A percentile compares a stretch with the other conserved stretches of the same genome.
Conservation (phyloP, 805 yeast species). For the Wickerhamomyces ciferrii region DNA sequence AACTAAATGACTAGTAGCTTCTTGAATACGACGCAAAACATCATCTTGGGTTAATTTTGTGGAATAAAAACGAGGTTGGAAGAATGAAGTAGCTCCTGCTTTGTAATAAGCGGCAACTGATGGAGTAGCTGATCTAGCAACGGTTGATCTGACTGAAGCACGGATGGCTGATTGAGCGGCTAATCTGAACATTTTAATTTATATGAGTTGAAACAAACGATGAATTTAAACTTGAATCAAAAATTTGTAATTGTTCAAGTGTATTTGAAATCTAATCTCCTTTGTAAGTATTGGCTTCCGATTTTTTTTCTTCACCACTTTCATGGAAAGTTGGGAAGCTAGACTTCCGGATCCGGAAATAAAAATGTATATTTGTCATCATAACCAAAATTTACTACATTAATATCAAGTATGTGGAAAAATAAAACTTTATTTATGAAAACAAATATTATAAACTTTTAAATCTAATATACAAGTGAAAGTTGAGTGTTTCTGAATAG, state of each 20-base stretch:
- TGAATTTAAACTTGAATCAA: background rate
- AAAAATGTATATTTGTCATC: background rate
- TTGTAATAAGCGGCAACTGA: slow-evolving; percentile 20
- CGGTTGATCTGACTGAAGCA: slow-evolving; percentile 24
- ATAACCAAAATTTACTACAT: background rate
- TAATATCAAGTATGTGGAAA: too few relatives aligned
- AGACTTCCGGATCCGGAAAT: background rate
- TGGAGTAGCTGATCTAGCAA: slow-evolving; percentile 29
- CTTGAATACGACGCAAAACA: slow-evolving; percentile 75
- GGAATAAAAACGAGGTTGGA: slow-evolving; percentile 39
- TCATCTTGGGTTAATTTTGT: slow-evolving; percentile 70
- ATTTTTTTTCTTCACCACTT: background rate
- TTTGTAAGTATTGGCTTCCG: background rate
- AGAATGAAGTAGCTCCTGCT: slow-evolving; percentile 12
- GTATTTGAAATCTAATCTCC: too few relatives aligned
- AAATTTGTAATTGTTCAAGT: too few relatives aligned
- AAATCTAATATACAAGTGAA: background rate
- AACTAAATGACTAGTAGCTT: slow-evolving; percentile 65
- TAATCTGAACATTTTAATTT: slow-evolving; percentile 45
- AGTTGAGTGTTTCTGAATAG: too few relatives aligned
- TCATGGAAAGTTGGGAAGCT: background rate
- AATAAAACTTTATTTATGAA: background rate
- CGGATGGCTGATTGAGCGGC: slow-evolving; percentile 36
- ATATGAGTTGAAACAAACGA: background rate
- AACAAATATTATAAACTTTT: background rate